Conservation (phyloP, 257 asterid species). For the Rehmannia glutinosa region DNA sequence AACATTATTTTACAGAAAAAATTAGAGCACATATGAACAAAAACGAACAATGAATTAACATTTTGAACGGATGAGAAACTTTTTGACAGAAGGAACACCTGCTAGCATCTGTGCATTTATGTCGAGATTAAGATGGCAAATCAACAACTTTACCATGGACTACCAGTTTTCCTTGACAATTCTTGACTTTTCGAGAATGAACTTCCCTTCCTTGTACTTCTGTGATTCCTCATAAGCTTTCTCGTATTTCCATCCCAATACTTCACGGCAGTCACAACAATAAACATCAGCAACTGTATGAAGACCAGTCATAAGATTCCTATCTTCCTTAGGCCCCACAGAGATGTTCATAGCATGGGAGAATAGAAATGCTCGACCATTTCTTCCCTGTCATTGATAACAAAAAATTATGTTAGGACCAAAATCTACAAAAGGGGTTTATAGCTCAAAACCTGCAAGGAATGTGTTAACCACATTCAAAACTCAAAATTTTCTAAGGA, state of each 20-base stretch:
- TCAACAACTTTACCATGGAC: background rate
- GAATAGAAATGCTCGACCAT: conserved; percentile 59
- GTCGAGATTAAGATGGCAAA: conserved; percentile 6
- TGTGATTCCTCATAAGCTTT: conserved; percentile 54
- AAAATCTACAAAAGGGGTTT: background rate
- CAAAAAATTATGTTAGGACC: background rate
- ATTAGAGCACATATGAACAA: conserved; percentile 23
- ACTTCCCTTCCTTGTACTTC: conserved; percentile 65
- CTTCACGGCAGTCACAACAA: conserved; percentile 46
- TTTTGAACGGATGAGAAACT: conserved; percentile 18
- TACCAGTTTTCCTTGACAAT: conserved; percentile 66
- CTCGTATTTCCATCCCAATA: conserved; percentile 59
- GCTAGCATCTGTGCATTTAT: conserved; percentile 12
- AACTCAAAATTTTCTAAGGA: too few species aligned
- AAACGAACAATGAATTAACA: conserved; percentile 32
- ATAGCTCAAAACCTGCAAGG: background rate
- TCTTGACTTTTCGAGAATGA: conserved; percentile 48
- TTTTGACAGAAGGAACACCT: too few species aligned
- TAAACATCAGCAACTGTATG: conserved; percentile 53
- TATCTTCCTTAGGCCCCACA: conserved; percentile 53
- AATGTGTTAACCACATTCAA: background rate
- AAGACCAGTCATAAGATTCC: conserved; percentile 55
- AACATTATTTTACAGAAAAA: conserved; percentile 9
- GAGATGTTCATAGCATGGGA: conserved; percentile 53
- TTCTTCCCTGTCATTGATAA: conserved; percentile 36